Conservation (phyloP, 768 basidiomycete species). For the Termitomyces sp. region DNA sequence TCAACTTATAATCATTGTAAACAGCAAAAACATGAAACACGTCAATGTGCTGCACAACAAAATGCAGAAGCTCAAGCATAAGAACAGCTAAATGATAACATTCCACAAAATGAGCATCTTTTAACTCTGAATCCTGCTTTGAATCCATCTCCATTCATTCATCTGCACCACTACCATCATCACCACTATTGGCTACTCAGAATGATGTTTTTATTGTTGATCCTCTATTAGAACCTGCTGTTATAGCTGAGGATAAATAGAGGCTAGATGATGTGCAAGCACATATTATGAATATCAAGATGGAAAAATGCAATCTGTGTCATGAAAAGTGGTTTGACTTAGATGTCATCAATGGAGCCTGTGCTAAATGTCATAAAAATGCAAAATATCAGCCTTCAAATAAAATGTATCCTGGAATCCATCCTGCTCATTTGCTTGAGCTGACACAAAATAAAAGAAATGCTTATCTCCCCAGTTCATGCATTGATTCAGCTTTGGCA, state of each 20-base stretch:
- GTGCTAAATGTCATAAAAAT: slow-evolving; percentile 2
- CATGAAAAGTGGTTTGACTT: slow-evolving; percentile 8
- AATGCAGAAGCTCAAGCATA: not conserved
- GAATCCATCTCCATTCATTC: too few relatives aligned
- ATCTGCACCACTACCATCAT: too few relatives aligned
- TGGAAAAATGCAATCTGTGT: not conserved
- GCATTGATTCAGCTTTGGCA: slow-evolving; percentile 6
- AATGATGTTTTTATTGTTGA: not conserved
- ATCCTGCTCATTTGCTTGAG: not conserved
- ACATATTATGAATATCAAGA: not conserved
- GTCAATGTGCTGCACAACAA: not conserved
- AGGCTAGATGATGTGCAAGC: not conserved
- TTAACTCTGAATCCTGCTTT: too few relatives aligned
- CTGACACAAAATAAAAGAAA: slow-evolving; percentile 5
- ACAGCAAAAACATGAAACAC: too few relatives aligned
- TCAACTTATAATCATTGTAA: not conserved
- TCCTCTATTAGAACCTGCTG: not conserved
- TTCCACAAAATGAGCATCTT: too few relatives aligned
- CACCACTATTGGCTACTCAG: not conserved
- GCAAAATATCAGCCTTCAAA: slow-evolving; percentile 1
- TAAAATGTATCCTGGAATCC: slow-evolving; percentile 3
- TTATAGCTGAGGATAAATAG: not conserved
- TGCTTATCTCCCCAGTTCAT: slow-evolving; percentile 3
- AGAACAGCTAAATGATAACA: not conserved
- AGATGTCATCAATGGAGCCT: not conserved